Base-by-base conservation (phyloP, 2,329 filamentous ascomycete species). In the Xylariaceae sp. region DNA sequence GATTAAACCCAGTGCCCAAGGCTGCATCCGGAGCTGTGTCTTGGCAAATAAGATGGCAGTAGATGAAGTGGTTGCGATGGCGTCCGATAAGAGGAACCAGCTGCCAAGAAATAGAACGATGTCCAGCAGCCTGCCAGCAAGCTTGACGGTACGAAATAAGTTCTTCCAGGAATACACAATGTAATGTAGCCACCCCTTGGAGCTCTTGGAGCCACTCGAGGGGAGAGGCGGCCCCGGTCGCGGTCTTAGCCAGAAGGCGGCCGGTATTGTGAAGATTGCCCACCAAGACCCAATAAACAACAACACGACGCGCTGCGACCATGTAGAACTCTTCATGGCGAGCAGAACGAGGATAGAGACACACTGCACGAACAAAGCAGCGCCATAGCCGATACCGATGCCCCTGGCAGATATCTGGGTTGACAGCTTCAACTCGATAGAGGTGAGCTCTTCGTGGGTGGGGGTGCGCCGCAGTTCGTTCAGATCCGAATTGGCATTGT, bases 41-140 rank as follows among this genome's bases (percentile, higher is more conserved):
- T 97, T 97, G 39, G 93, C 94, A 68, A 97, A 99, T 10, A 99
- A 78, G 28, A 97, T 91, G 0, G 94, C 94, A 0, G 94, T 97
- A 13, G 91, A 93, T 33, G 89, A 94, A 0, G 96, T 93, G 0
- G 94, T 97, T 7, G 94, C 94, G 57, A 97, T 91, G 40, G 89
- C 91, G 64, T 99, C 94, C 6, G 89, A 96, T 1, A 99, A 80
- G 31, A 99, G 79, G 67, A 99, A 97, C 94, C 94, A 99, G 6
- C 90, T 91, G 3, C 81, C 83, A 5, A 99, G 80, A 67, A 94
- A 94, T 6, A 93, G 75, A 28, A 89, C 74, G 28, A 93, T 86
- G 61, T 94, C 89, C 46, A 84, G 74, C 6, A 93, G 77, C 11
- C 81, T 80, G 13, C 87, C 78, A 3, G 93, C 92, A 42, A 91